Conservation (phyloP, 2,329 filamentous ascomycete species). For the Hypoxylon rubiginosum region DNA sequence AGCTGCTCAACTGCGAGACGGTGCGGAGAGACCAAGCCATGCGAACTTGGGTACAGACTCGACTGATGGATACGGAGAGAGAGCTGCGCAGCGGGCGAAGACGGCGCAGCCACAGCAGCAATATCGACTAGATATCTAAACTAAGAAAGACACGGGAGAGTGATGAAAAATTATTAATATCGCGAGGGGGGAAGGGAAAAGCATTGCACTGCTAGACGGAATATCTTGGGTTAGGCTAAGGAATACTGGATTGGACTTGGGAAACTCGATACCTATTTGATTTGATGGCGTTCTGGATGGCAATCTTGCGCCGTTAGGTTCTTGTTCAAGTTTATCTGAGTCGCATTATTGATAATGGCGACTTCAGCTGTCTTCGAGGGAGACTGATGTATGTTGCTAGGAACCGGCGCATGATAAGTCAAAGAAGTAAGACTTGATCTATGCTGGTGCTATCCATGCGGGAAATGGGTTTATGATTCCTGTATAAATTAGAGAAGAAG, state of each 20-base stretch:
- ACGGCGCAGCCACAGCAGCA: constrained; percentile 58
- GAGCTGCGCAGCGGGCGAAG: constrained; percentile 68
- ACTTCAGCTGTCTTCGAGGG: neutral
- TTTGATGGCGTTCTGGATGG: constrained; percentile 33
- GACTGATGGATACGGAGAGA: constrained; percentile 72
- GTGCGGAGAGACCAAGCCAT: constrained; percentile 65
- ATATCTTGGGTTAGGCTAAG: constrained; percentile 11
- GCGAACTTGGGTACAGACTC: constrained; percentile 70
- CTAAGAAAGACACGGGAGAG: neutral
- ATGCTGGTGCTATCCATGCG: neutral
- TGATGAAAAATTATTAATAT: constrained; percentile 12
- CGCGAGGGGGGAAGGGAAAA: constrained; percentile 12
- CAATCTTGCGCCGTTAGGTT: neutral
- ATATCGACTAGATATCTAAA: constrained; percentile 41
- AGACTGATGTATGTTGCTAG: neutral
- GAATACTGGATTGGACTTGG: constrained; percentile 22
- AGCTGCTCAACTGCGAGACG: constrained; percentile 71
- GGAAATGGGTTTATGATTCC: constrained; percentile 1
- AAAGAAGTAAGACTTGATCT: neutral
- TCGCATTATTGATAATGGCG: constrained; percentile 6
- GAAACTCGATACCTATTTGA: constrained; percentile 45
- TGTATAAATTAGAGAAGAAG: constrained; percentile 17
- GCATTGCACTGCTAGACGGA: constrained; percentile 28
- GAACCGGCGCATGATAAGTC: neutral
- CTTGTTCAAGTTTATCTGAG: neutral